Evolutionary conservation across 1,284 basidiomycete species (phyloP), one percentile per base, ranked within the genome.

Genomic region (Inonotus hispidus): DNA sequence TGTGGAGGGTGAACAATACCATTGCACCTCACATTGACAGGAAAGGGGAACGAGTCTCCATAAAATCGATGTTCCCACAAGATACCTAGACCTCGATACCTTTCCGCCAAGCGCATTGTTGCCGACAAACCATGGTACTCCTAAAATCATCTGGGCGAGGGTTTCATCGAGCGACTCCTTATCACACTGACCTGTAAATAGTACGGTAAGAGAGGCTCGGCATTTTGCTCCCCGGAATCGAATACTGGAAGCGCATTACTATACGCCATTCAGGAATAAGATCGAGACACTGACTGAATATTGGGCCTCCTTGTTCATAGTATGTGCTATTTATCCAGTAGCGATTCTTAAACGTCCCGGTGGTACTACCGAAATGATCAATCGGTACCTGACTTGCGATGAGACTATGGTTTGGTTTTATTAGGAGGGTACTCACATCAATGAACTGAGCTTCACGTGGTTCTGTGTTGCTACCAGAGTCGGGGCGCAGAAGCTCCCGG

Each of bases 41-140:
- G 76, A 62, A 81, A 80, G 0, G 83, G 83, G 16, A 78, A 71
- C 7, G 81, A 83, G 16, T 74, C 74, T 46, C 84, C 84, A 65
- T 82, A 82, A 65, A 75, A 82, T 3, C 81, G 74, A 68, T 82
- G 81, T 63, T 86, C 84, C 74, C 84, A 81, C 2, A 85, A 70
- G 56, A 86, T 77, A 1, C 77, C 79, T 3, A 79, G 57, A 1
- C 79, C 79, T 10, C 72, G 72, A 67, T 78, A 79, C 47, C 77
- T 70, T 64, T 79, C 77, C 3, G 79, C 78, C 11, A 79, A 69
- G 13, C 72, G 76, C 77, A 81, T 81, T 0, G 75, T 74, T 0
- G 78, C 77, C 1, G 79, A 80, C 6, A 79, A 68, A 5, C 79
- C 79, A 66, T 80, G 78, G 59, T 75, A 79, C 66, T 81, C 79